Percentiles rank a stretch among this genome's conserved stretches.
phyloP scores from a whole-genome alignment of 768 basidiomycete species.

The Phaffia australis region DNA sequence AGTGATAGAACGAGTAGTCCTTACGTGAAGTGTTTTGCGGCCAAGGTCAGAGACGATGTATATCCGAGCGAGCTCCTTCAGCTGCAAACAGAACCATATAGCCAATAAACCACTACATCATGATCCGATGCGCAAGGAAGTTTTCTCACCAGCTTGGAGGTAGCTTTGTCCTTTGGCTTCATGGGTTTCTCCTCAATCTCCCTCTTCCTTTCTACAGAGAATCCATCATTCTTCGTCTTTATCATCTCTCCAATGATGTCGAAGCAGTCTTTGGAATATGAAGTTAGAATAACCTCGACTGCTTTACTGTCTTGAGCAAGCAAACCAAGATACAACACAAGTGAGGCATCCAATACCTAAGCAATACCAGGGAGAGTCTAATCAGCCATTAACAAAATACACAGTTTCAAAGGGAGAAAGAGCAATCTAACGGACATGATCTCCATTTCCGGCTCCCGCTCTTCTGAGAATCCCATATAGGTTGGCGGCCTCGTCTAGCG shows the following conservation, averaged over 20 bases:
- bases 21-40: too few relatives aligned
- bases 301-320: conserved; percentile 9
- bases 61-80: too few relatives aligned
- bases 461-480: conserved; percentile 6
- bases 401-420: neutral
- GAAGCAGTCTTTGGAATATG: conserved; percentile 10
- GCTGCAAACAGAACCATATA: too few relatives aligned
- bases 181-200: neutral
- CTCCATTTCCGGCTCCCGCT: conserved; percentile 10
- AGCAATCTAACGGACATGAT: conserved; percentile 6
- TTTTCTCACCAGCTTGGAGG: conserved; percentile 8
- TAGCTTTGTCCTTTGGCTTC: neutral
- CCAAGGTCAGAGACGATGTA: too few relatives aligned
- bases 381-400: neutral
- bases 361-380: neutral
- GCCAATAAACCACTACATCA: too few relatives aligned
- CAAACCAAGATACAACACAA: conserved; percentile 20
- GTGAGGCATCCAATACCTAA: conserved; percentile 20
- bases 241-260: conserved; percentile 6
- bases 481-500: conserved; percentile 17
- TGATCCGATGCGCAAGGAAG: too few relatives aligned
- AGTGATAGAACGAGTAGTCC: too few relatives aligned
- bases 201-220: neutral
- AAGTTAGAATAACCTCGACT: conserved; percentile 12
- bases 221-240: conserved; percentile 5